phyloP scores from a whole-genome alignment of 2,329 filamentous ascomycete species.

The Alternaria consortialis region DNA sequence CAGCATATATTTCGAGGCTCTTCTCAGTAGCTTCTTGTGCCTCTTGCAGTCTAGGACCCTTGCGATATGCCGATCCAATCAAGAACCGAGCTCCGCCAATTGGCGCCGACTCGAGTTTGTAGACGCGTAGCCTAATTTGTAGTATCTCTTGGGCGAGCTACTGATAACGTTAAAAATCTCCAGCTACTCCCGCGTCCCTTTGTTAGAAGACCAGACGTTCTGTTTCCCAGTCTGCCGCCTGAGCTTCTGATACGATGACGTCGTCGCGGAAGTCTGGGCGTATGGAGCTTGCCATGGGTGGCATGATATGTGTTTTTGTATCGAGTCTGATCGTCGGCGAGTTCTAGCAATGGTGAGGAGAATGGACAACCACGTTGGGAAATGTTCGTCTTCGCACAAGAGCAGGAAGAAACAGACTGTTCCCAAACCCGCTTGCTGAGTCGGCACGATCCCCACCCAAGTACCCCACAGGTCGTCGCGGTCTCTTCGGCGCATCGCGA shows the following conservation, averaged over 20 bases:
- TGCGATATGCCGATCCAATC: neutral
- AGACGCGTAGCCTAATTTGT: neutral
- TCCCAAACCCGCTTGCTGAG: too few species aligned
- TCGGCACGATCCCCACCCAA: too few species aligned
- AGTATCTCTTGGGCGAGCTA: too few species aligned
- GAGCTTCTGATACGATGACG: neutral
- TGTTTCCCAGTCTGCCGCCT: neutral
- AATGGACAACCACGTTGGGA: too few species aligned
- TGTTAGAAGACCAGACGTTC: neutral
- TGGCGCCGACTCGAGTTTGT: neutral
- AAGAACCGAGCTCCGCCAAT: neutral
- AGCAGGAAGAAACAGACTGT: neutral
- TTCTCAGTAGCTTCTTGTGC: constrained; percentile 1
- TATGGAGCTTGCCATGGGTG: constrained; percentile 4
- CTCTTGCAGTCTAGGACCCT: neutral
- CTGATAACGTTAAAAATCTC: too few species aligned
- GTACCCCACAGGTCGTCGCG: neutral
- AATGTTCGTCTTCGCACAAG: neutral
- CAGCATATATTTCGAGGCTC: neutral
- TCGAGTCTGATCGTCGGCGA: neutral
- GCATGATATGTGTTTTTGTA: neutral
- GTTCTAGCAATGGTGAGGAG: neutral
- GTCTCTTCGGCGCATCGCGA: neutral
- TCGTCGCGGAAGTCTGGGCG: constrained; percentile 3
- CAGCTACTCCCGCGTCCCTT: too few species aligned